Evolutionary conservation across 1,284 basidiomycete genomes (phyloP), one percentile per base, ranked within the genome.

Genomic region (Apiotrichum domesticum): DNA sequence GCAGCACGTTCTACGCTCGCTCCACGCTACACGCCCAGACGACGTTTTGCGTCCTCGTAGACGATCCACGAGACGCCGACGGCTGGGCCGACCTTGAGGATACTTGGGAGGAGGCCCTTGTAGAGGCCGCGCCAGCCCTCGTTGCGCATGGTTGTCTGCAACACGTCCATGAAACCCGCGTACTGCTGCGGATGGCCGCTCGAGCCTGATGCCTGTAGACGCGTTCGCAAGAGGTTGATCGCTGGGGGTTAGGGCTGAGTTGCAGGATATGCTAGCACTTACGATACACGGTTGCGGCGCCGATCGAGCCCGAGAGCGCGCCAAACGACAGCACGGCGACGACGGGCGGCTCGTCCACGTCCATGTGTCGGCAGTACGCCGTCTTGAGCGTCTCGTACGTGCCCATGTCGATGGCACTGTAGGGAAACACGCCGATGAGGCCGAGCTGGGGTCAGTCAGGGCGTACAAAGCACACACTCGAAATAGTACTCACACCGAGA

Each of bases 91-190:
- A 97, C 92, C 83, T 97, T 98, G 46, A 93, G 90, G 65, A 96
- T 80, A 47, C 90, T 92, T 39, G 91, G 92, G 55, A 91, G 82
- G 63, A 95, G 77, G 40, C 95, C 95, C 47, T 93, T 86, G 78
- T 99, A 99, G 75, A 98, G 91, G 2, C 95, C 95, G 62, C 86
- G 82, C 86, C 91, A 89, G 0, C 95, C 95, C 72, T 98, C 95
- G 21, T 84, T 82, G 49, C 81, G 79, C 74, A 88, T 88, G 21
- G 95, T 98, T 72, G 87, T 87, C 46, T 80, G 74, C 6, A 84
- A 82, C 6, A 97, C 96, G 72, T 99, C 96, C 76, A 82, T 77
- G 59, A 95, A 87, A 32, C 94, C 93, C 3, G 82, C 84, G 75
- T 99, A 99, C 14, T 79, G 80, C 63, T 93, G 87, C 2, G 92